Conservation (phyloP, 495 filamentous ascomycete genomes). For the Clohesyomyces aquaticus region DNA sequence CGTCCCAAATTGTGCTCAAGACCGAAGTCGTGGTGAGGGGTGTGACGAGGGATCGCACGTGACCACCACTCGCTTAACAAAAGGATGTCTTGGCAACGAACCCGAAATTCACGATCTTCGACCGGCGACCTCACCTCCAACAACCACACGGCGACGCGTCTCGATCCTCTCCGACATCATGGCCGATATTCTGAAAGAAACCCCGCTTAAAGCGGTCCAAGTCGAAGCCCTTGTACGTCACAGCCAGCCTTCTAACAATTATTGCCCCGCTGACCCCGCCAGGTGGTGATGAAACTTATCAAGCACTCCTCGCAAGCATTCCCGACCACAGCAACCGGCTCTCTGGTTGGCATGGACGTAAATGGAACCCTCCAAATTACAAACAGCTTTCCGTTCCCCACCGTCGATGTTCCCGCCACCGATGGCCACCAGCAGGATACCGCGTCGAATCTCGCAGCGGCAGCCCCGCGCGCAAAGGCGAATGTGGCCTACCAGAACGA, state of each 20-base stretch:
- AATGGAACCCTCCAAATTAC: conserved; percentile 85
- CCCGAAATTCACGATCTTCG: neutral
- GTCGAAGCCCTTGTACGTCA: conserved; percentile 75
- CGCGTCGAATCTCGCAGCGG: conserved; percentile 74
- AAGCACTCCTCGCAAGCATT: conserved; percentile 87
- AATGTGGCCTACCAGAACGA: conserved; percentile 90
- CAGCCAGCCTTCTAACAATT: conserved; percentile 12
- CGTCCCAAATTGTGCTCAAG: too few relatives aligned
- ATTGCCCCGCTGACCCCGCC: conserved; percentile 28
- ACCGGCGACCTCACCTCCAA: neutral
- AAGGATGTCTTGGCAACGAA: conserved; percentile 6
- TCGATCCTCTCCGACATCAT: conserved; percentile 15
- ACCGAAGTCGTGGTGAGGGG: too few relatives aligned
- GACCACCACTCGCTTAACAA: conserved; percentile 8
- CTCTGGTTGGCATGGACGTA: conserved; percentile 89
- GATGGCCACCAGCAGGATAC: conserved; percentile 80
- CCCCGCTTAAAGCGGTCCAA: conserved; percentile 58
- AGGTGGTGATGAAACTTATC: conserved; percentile 97
- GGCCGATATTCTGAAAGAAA: conserved; percentile 36
- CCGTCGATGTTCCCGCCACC: conserved; percentile 69
- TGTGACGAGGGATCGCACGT: too few relatives aligned
- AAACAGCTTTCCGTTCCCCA: conserved; percentile 92
- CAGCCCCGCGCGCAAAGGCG: conserved; percentile 87
- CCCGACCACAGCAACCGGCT: conserved; percentile 87
- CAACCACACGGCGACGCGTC: neutral